Conservation (phyloP, 306 rosid species). For the Fagus sylvatica region DNA sequence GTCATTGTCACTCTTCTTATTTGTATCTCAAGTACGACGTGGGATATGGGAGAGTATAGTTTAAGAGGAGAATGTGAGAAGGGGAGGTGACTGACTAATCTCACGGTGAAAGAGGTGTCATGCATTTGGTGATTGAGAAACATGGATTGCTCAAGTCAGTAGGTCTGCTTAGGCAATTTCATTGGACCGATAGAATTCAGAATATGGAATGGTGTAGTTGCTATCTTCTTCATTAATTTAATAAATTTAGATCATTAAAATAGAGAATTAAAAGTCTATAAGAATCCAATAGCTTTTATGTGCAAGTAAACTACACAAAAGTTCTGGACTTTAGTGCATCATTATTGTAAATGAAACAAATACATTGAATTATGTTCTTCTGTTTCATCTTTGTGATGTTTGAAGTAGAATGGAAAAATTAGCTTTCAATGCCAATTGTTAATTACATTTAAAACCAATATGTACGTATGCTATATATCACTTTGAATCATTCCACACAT, state of each 20-base stretch:
- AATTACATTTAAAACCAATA: not conserved
- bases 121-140: conserved; percentile 14
- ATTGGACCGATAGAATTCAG: not conserved
- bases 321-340: not conserved
- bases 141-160: conserved; percentile 4
- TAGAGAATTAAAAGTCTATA: no score
- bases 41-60: conserved; percentile 23
- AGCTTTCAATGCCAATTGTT: not conserved
- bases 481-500: not conserved
- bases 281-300: no score
- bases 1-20: not conserved
- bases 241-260: no score
- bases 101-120: not conserved
- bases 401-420: not conserved
- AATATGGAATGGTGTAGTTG: not conserved
- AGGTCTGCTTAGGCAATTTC: not conserved
- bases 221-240: not conserved
- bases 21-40: not conserved
- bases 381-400: not conserved
- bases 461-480: not conserved
- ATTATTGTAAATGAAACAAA: not conserved
- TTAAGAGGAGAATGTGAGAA: conserved; percentile 10
- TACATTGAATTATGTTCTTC: not conserved
- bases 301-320: not conserved
- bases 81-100: not conserved